Evolutionary conservation across 139 green algal species (phyloP).

Genomic region (Medakamo hakoo): DNA sequence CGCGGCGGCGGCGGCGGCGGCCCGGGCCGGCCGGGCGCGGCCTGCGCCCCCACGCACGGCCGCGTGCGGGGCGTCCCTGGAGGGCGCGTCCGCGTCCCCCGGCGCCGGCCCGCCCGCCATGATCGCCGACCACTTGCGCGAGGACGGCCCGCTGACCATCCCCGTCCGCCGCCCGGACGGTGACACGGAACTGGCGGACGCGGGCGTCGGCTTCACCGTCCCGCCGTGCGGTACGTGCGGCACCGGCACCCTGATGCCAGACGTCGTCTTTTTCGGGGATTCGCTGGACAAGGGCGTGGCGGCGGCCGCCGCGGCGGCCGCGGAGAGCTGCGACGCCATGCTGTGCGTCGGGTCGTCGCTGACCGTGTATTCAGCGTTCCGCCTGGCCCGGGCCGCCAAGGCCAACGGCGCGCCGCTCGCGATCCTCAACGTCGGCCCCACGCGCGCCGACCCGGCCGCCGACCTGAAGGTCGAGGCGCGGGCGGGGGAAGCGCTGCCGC

Average conservation of each 20-base stretch:
- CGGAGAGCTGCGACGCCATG: constrained; percentile 19
- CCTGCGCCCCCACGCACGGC: not conserved
- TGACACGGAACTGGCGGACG: constrained; percentile 55
- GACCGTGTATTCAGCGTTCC: constrained; percentile 59
- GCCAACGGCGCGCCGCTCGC: constrained; percentile 31
- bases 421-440: constrained; percentile 53
- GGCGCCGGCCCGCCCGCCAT: not conserved
- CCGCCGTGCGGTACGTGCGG: constrained; percentile 47
- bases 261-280: constrained; percentile 79
- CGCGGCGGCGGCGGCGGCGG: constrained; percentile 2
- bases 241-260: constrained; percentile 65
- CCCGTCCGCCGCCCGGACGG: constrained; percentile 42
- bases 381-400: constrained; percentile 53
- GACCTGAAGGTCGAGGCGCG: constrained; percentile 51
- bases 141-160: not conserved
- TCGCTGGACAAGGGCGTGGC: constrained; percentile 25
- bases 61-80: not conserved
- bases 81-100: not conserved
- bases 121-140: not conserved
- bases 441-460: constrained; percentile 50
- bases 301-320: constrained; percentile 14
- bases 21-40: not conserved
- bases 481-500: constrained; percentile 45
- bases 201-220: constrained; percentile 39
- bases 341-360: constrained; percentile 51